Conservation (phyloP, 2,329 filamentous ascomycete genomes). For the Dryadomyces quercivorus region DNA sequence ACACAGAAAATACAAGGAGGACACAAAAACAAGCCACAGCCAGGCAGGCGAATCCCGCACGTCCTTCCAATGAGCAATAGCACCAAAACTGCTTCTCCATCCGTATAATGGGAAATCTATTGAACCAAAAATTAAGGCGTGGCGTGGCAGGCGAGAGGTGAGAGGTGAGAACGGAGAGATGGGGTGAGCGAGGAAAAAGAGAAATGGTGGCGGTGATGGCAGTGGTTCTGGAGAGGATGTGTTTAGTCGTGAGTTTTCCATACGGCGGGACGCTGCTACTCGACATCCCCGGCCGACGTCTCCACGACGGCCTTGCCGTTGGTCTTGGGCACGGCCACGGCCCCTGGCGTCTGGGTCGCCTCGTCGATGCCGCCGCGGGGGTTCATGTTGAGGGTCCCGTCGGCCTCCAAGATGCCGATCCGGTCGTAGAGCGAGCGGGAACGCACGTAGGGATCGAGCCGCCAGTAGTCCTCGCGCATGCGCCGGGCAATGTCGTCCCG, state of each 20-base stretch:
- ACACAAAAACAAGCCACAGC: neutral
- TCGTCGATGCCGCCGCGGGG: constrained; percentile 14
- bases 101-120: neutral
- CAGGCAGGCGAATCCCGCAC: no score
- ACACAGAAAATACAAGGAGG: neutral
- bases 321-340: neutral
- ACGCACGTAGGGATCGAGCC: constrained; percentile 73
- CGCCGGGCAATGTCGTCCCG: constrained; percentile 49
- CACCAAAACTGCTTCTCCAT: neutral
- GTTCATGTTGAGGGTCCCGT: constrained; percentile 64
- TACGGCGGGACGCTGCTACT: constrained; percentile 15
- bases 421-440: constrained; percentile 80
- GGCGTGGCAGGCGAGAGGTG: no score
- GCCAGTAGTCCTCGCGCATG: constrained; percentile 73
- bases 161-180: neutral
- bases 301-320: constrained; percentile 16
- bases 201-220: neutral
- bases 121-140: neutral
- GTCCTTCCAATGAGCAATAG: neutral
- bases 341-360: constrained; percentile 6
- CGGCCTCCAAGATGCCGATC: constrained; percentile 54
- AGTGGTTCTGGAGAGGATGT: neutral
- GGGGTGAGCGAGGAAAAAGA: neutral
- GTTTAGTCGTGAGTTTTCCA: neutral
- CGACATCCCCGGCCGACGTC: constrained; percentile 32